Conservation (phyloP, 805 yeast species). For the Pichia californica region DNA sequence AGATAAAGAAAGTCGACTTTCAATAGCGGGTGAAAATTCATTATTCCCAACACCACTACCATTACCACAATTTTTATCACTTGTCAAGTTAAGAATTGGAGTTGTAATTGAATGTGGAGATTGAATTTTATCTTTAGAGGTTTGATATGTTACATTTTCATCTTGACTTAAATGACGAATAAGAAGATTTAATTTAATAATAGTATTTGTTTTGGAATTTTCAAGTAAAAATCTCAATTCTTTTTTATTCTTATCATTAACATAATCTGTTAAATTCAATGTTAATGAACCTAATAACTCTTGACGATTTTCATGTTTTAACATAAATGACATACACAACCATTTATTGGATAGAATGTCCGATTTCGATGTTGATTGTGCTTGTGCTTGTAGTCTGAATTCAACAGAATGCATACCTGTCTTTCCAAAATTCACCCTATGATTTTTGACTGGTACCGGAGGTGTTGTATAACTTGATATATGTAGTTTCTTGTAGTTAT, state of each 20-base stretch:
- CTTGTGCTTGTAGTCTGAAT: constrained; percentile 34
- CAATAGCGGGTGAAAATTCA: not conserved
- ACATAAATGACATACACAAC: constrained; percentile 33
- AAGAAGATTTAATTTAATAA: constrained; percentile 52
- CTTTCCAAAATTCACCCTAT: constrained; percentile 43
- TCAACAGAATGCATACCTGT: constrained; percentile 20
- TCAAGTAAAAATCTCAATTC: constrained; percentile 64
- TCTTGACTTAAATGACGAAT: constrained; percentile 13
- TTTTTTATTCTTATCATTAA: constrained; percentile 44
- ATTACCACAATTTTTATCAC: no score
- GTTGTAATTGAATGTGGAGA: no score
- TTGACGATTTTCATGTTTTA: constrained; percentile 31
- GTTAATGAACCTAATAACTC: constrained; percentile 58
- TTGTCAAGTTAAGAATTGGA: no score
- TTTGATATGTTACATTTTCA: not conserved
- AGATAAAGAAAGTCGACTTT: no score
- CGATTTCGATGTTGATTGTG: constrained; percentile 25
- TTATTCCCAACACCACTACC: no score
- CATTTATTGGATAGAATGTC: constrained; percentile 38
- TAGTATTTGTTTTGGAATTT: constrained; percentile 77
- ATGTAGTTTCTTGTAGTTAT: constrained; percentile 15
- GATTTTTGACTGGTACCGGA: constrained; percentile 36
- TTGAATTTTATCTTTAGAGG: not conserved
- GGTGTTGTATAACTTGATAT: constrained; percentile 24
- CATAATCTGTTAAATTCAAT: constrained; percentile 68